Base-by-base conservation (phyloP, 78 protist genomes). In the Dictyostelium firmibasis region DNA sequence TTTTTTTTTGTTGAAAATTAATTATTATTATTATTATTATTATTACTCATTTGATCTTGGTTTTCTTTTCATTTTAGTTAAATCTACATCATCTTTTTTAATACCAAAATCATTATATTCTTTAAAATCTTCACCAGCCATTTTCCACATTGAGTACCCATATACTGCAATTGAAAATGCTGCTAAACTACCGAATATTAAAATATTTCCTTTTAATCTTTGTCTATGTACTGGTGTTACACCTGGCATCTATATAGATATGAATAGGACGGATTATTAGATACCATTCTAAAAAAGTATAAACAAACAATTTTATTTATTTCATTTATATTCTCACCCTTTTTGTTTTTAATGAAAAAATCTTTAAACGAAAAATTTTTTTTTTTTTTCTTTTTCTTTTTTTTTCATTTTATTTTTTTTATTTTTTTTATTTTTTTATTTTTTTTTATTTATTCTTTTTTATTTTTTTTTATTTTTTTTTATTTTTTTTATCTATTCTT, bases 51-150 rank as follows among this genome's bases (percentile, higher is more conserved):
- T 72, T 72, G 38, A 75, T 88, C 93, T 88, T 79, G 81, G 62
- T 64, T 47, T 78, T 82, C 84, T 88, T 64, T 88, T 50, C 69
- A 88, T 53, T 35, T 78, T 53, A 7, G 72, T 18, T 38, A 77
- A 10, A 79, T 79, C 75, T 16, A 25, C 81, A 27, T 88, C 93
- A 9, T 83, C 86, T 29, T 38, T 41, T 53, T 77, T 81, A 38
- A 47, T 18, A 43, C 93, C 93, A 79, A 88, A 88, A 13, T 88
- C 93, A 27, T 88, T 88, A 4, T 77, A 35, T 25, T 88, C 93
- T 67, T 88, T 88, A 29, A 88, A 88, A 64, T 88, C 93, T 33
- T 76, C 70, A 38, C n/a, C n/a, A 78, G 85, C 93, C 93, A 88
- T 88, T 43, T 64, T 76, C 23, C 47, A 88, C 79, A 88, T 88